Conservation (phyloP, 192 early-diverging fungal genomes). For the Gamsiella multidivaricata region DNA sequence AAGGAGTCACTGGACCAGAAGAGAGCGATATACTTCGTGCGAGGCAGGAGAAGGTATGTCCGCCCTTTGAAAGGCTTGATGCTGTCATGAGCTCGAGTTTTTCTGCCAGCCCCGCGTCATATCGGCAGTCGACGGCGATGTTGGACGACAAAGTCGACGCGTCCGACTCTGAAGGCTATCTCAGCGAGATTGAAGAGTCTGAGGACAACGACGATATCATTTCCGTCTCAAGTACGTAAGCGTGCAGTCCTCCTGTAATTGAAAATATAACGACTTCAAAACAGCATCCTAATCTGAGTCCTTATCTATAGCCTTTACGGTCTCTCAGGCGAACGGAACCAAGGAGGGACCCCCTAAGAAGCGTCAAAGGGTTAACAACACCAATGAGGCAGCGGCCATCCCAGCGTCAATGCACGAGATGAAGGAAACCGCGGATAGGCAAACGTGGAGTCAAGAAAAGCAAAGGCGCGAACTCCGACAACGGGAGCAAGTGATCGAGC, state of each 20-base stretch:
- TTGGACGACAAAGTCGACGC: neutral
- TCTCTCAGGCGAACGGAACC: neutral
- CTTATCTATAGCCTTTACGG: neutral
- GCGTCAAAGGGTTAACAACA: neutral
- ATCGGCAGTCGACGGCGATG: neutral
- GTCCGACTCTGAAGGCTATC: neutral
- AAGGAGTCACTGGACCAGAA: neutral
- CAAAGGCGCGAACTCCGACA: neutral
- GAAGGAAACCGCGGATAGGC: neutral
- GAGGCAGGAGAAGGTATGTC: neutral
- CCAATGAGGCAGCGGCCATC: neutral
- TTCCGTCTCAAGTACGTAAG: neutral
- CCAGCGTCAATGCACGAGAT: neutral
- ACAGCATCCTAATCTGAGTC: too few relatives aligned
- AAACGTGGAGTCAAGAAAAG: neutral
- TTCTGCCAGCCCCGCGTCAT: neutral
- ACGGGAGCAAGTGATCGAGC: neutral
- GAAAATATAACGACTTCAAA: neutral
- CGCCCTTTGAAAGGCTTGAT: conserved; percentile 1
- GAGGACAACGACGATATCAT: neutral
- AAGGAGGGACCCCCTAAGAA: neutral
- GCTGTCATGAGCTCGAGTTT: conserved; percentile 6
- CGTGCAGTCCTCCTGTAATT: too few relatives aligned
- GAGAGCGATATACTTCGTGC: neutral
- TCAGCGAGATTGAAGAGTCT: neutral